Base-by-base conservation (phyloP, 2,329 filamentous ascomycete genomes). In the Colletotrichum paranaense region DNA sequence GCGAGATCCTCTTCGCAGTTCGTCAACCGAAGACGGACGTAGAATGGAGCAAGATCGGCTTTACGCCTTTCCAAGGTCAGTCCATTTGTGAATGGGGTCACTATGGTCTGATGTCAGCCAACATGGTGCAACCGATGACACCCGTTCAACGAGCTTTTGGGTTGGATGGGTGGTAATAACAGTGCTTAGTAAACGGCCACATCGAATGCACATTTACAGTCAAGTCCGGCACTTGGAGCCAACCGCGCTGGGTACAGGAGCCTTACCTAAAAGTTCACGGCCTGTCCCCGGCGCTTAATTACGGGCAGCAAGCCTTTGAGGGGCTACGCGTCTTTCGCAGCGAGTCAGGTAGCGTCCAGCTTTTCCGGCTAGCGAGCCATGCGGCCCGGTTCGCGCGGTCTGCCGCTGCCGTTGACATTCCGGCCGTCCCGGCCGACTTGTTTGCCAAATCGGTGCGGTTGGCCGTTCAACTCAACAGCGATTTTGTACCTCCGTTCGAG, bases 381-480 rank as follows among this genome's bases (percentile, higher is more conserved):
- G 55, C 55, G 30, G 30, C 24, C 24, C 55, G 55, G 14, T 28
- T 58, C 24, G 55, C 55, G n/a, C 24, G 19, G 14, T 58, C 55
- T 58, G 55, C 55, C 24, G 55, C 24, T 26, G 55, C 55, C 30
- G 88, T 93, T 72, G 90, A 89, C 57, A 89, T 93, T 76, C 92
- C 92, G 0, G 85, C 86, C 3, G 86, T 92, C 0, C 91, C 92
- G 0, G 85, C 87, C 30, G 84, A 88, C 0, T 85, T 88, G 56
- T 93, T 93, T 81, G 78, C 90, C 28, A 82, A 87, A 62, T 89
- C 87, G 76, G 88, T 91, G 60, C 86, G 88, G 66, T 81, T 92
- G 49, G 92, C 91, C 11, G 91, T 93, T 12, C 87, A 86, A 3
- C 84, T 89, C 75, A 94, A 94, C 77, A 91, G 91, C 19, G 91